phyloP scores from a whole-genome alignment of 73 alveolate genomes.

The Uronychia binucleata region DNA sequence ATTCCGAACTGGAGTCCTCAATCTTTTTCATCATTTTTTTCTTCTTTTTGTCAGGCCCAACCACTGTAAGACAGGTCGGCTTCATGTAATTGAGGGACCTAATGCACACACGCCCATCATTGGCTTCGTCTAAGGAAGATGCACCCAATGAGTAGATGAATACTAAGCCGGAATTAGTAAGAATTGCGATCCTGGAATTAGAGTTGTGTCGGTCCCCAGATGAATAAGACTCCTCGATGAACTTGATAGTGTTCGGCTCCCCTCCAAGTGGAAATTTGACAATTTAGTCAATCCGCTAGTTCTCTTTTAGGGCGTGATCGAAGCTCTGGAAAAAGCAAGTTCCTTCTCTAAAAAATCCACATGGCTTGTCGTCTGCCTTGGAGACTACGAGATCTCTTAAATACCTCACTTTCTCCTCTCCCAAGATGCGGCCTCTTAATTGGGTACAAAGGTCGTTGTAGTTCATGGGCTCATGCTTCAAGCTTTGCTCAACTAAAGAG shows the following conservation, averaged over 20 bases:
- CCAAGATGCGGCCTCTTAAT: constrained; percentile 55
- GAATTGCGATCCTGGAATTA: constrained; percentile 25
- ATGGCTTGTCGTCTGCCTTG: constrained; percentile 1
- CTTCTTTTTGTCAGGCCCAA: not conserved
- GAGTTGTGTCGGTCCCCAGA: not conserved
- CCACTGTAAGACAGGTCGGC: not conserved
- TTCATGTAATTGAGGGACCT: not conserved
- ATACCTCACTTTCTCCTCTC: constrained; percentile 39
- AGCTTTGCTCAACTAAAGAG: constrained; percentile 6
- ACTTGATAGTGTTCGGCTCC: constrained; percentile 21
- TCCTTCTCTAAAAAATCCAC: constrained; percentile 24
- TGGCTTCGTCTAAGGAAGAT: constrained; percentile 7
- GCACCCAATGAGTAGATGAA: constrained; percentile 8
- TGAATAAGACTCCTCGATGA: not conserved
- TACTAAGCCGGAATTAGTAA: constrained; percentile 15
- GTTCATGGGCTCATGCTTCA: constrained; percentile 14
- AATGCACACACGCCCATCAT: constrained; percentile 6
- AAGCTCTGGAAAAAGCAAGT: constrained; percentile 50
- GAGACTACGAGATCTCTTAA: constrained; percentile 18
- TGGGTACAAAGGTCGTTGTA: constrained; percentile 55
- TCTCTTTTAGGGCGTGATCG: constrained; percentile 62
- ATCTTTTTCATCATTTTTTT: too few relatives aligned
- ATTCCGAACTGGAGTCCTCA: not conserved
- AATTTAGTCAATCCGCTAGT: constrained; percentile 45
- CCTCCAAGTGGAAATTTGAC: constrained; percentile 22